phyloP scores from a whole-genome alignment of 306 rosid genomes.

The Parietaria judaica region DNA sequence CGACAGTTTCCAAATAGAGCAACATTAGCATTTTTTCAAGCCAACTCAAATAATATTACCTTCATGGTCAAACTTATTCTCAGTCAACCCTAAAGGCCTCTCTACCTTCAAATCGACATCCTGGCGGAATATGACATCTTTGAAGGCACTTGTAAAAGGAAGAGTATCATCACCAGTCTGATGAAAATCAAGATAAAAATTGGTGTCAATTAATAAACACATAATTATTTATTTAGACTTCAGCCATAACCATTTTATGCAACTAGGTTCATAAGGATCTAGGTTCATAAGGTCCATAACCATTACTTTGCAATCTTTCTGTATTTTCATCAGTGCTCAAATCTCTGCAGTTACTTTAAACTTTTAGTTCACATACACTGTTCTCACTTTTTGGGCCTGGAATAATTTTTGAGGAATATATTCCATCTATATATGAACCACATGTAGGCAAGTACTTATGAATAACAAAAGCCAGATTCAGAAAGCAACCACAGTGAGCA shows the following conservation, averaged over 20 bases:
- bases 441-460: background rate
- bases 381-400: no score
- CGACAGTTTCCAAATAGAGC: slow-evolving; percentile 13
- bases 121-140: slow-evolving; percentile 57
- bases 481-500: background rate
- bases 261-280: background rate
- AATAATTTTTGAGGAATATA: background rate
- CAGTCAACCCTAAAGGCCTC: slow-evolving; percentile 36
- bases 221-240: background rate
- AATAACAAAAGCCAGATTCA: background rate
- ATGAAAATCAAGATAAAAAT: slow-evolving; percentile 9
- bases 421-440: background rate
- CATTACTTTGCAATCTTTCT: background rate
- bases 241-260: background rate
- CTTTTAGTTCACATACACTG: no score
- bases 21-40: slow-evolving; percentile 1
- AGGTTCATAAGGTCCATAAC: background rate
- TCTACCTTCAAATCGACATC: slow-evolving; percentile 34
- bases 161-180: slow-evolving; percentile 82
- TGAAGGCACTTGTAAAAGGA: slow-evolving; percentile 80
- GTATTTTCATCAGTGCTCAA: no score
- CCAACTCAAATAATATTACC: slow-evolving; percentile 35
- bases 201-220: no score
- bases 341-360: no score
- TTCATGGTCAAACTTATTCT: slow-evolving; percentile 35